Conservation (phyloP, 192 early-diverging fungal species). For the Backusella tuberculispora region DNA sequence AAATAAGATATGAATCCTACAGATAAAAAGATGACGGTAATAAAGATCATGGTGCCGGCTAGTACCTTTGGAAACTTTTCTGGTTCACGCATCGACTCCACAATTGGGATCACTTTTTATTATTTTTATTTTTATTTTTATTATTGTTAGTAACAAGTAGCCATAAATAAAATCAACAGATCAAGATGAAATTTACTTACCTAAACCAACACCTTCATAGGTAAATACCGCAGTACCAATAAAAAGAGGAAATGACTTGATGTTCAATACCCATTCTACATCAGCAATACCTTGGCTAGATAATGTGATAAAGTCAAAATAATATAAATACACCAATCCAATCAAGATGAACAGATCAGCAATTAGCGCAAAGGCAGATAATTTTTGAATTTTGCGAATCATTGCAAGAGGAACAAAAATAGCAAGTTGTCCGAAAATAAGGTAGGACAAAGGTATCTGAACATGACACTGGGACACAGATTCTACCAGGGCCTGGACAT, state of each 20-base stretch:
- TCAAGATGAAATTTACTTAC: slow-evolving; percentile 21
- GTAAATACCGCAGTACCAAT: slow-evolving; percentile 95
- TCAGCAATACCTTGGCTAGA: slow-evolving; percentile 68
- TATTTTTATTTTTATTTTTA: not conserved
- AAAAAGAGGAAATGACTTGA: slow-evolving; percentile 81
- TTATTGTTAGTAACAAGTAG: too few relatives aligned
- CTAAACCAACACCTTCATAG: slow-evolving; percentile 86
- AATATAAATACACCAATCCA: slow-evolving; percentile 85
- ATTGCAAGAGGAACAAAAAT: slow-evolving; percentile 56
- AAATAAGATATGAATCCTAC: slow-evolving; percentile 86
- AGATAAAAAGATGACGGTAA: slow-evolving; percentile 78
- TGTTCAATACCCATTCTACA: slow-evolving; percentile 75
- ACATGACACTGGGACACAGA: slow-evolving; percentile 34
- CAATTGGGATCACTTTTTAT: slow-evolving; percentile 73
- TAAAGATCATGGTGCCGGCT: slow-evolving; percentile 74
- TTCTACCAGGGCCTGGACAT: slow-evolving; percentile 47
- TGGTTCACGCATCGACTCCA: slow-evolving; percentile 90
- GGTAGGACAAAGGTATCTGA: slow-evolving; percentile 29
- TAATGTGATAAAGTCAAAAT: slow-evolving; percentile 76
- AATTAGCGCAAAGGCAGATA: slow-evolving; percentile 83
- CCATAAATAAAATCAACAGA: not conserved
- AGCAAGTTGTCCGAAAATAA: slow-evolving; percentile 53
- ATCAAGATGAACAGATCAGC: slow-evolving; percentile 93
- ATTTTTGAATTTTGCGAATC: slow-evolving; percentile 89
- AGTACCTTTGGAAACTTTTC: slow-evolving; percentile 86